Base-by-base conservation (phyloP, 2,329 filamentous ascomycete genomes). In the Xylariaceae sp. region DNA sequence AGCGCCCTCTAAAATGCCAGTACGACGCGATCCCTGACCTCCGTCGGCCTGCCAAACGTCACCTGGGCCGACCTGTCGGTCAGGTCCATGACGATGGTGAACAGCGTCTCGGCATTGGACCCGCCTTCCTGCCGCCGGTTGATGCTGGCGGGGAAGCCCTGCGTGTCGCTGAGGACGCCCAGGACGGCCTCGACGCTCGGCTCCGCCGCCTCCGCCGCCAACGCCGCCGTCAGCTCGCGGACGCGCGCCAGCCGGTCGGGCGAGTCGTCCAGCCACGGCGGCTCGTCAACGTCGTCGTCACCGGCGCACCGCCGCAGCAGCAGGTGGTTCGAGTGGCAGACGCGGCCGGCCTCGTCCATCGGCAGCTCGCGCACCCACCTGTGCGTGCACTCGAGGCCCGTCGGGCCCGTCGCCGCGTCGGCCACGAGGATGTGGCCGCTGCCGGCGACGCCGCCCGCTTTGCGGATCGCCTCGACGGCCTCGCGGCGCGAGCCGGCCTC, bases 351-450 rank as follows among this genome's bases (percentile, higher is more conserved):
- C 1, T 42, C 38, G 17, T 53, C 46, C 45, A 49, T 59, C 33
- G 6, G 24, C 17, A 48, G 29, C 39, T 51, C 49, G 22, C 44
- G 49, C 19, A 55, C 46, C 47, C 49, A 52, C 19, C 39, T 44
- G 36, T 43, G 50, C 6, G 52, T 57, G 40, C 64, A 71, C 44
- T 72, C 69, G 9, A 72, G 45, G 0, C 68, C 67, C 1, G 64
- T 45, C 0, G 62, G 56, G 1, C 60, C 62, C 0, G 43, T 50
- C 2, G 56, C 40, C 43, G 56, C 41, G 44, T 73, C 69, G 0
- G 59, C 67, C 17, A 74, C 46, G 0, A 72, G 50, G 38, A 74
- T 70, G 36, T 72, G 67, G 11, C 65, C 68, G 4, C 67, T 63
- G 1, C 61, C 60, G 0, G 70, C 70, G 32, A 72, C 63, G 3